Evolutionary conservation across 1,139 yeast species (phyloP).

Genomic region (Suhomyces yuchorum): DNA sequence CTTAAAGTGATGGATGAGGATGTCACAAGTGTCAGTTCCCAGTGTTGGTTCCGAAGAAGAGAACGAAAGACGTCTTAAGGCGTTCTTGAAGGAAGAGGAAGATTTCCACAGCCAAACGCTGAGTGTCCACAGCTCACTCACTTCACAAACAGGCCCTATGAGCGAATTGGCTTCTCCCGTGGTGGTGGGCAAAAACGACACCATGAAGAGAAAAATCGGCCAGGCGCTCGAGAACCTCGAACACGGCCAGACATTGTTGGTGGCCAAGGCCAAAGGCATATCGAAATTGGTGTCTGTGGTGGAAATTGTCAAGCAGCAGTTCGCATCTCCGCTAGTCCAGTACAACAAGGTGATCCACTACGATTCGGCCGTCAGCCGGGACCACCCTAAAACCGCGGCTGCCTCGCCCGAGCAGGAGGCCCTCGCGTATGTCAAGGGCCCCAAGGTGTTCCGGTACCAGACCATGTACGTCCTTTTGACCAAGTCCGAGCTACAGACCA

Average conservation of each 20-base stretch:
- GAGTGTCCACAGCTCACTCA: conserved; percentile 1
- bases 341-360: conserved; percentile 16
- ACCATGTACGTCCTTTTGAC: conserved; percentile 23
- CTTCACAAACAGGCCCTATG: conserved; percentile 1
- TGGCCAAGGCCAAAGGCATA: conserved; percentile 23
- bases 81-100: conserved; percentile 6
- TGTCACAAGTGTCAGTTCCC: background rate
- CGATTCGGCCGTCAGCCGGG: conserved; percentile 14
- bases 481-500: conserved; percentile 9
- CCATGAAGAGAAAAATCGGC: conserved; percentile 25
- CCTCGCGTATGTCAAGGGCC: conserved; percentile 17
- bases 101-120: conserved; percentile 3
- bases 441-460: conserved; percentile 24
- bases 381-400: background rate
- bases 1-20: background rate
- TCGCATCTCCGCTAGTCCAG: conserved; percentile 11
- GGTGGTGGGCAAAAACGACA: conserved; percentile 29
- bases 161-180: conserved; percentile 10
- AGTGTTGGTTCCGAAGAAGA: background rate
- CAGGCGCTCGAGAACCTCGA: conserved; percentile 18
- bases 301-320: conserved; percentile 28
- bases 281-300: conserved; percentile 30
- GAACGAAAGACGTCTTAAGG: conserved; percentile 5
- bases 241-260: conserved; percentile 18
- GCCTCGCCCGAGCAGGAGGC: conserved; percentile 8